These are phyloP conservation scores for Kodamaea jinghongensis DNA, from an alignment of 805 yeast genomes.

Conservation along the genomic window DNA sequence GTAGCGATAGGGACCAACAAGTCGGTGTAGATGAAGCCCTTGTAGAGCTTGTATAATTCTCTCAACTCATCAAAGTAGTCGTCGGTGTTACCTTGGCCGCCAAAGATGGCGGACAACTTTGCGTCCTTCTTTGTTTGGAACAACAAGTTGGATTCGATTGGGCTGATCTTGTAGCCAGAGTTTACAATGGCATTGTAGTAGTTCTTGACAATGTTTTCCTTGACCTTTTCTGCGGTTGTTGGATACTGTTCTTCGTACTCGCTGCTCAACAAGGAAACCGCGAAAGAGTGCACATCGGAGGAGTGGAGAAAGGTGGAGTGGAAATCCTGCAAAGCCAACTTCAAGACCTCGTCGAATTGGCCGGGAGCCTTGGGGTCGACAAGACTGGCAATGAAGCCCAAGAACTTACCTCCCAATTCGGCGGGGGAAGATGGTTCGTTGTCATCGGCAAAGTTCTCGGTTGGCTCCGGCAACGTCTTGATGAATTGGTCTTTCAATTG, in stretches of 20 bases:
- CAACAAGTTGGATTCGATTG: constrained; percentile 49
- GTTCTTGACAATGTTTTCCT: constrained; percentile 63
- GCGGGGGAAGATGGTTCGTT: constrained; percentile 86
- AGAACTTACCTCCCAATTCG: constrained; percentile 78
- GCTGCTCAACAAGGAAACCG: constrained; percentile 55
- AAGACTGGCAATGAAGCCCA: constrained; percentile 64
- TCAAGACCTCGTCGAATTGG: constrained; percentile 67
- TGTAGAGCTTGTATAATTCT: constrained; percentile 74
- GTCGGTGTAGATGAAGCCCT: constrained; percentile 63
- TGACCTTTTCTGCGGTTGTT: constrained; percentile 70
- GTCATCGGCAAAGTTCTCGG: constrained; percentile 83
- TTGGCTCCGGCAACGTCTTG: constrained; percentile 70
- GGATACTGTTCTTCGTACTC: constrained; percentile 50
- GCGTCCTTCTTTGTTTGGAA: constrained; percentile 60
- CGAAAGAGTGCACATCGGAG: constrained; percentile 82
- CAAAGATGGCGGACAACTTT: constrained; percentile 79
- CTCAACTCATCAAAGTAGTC: constrained; percentile 96
- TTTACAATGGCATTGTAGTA: constrained; percentile 52
- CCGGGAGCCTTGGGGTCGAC: constrained; percentile 43
- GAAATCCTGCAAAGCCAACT: constrained; percentile 74
- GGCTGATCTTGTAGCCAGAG: constrained; percentile 24
- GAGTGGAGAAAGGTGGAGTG: constrained; percentile 75
- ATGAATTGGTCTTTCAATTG: constrained; percentile 85
- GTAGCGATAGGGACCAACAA: constrained; percentile 68
- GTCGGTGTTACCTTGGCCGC: constrained; percentile 99